phyloP scores from a whole-genome alignment of 1,139 yeast species.

The Geotrichum citri-aurantii region DNA sequence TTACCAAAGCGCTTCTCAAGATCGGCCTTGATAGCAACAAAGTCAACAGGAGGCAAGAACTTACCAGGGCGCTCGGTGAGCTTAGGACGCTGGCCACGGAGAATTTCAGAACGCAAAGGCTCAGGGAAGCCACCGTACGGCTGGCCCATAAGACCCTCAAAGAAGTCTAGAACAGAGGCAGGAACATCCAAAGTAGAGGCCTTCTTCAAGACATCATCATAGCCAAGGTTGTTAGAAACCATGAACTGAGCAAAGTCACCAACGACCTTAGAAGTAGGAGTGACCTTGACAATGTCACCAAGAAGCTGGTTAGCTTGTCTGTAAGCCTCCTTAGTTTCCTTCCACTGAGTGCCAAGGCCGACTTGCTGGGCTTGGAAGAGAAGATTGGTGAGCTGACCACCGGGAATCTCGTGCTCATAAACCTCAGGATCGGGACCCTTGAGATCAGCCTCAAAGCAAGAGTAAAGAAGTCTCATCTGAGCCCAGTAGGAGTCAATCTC shows the following conservation, averaged over 20 bases:
- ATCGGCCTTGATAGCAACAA: conserved; percentile 64
- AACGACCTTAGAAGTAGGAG: conserved; percentile 98
- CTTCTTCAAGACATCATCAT: conserved; percentile 79
- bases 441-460: conserved; percentile 96
- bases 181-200: conserved; percentile 96
- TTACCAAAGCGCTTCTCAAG: conserved; percentile 47
- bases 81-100: conserved; percentile 85
- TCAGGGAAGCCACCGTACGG: conserved; percentile 99
- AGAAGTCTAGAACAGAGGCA: conserved; percentile 92
- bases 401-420: conserved; percentile 96
- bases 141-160: conserved; percentile 98
- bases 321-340: conserved; percentile 89
- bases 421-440: conserved; percentile 99
- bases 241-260: conserved; percentile 98
- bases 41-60: conserved; percentile 74
- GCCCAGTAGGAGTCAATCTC: conserved; percentile 96
- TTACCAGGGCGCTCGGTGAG: conserved; percentile 88
- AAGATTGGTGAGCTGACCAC: conserved; percentile 97
- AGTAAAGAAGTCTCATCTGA: conserved; percentile 92
- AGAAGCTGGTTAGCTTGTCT: conserved; percentile 80
- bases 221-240: conserved; percentile 87
- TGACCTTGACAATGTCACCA: conserved; percentile 96
- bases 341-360: conserved; percentile 95
- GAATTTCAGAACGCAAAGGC: conserved; percentile 86
- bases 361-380: conserved; percentile 98